Evolutionary conservation across 257 asterid genomes (phyloP), one percentile per base, ranked within the genome.

Genomic region (Solanum acaule): DNA sequence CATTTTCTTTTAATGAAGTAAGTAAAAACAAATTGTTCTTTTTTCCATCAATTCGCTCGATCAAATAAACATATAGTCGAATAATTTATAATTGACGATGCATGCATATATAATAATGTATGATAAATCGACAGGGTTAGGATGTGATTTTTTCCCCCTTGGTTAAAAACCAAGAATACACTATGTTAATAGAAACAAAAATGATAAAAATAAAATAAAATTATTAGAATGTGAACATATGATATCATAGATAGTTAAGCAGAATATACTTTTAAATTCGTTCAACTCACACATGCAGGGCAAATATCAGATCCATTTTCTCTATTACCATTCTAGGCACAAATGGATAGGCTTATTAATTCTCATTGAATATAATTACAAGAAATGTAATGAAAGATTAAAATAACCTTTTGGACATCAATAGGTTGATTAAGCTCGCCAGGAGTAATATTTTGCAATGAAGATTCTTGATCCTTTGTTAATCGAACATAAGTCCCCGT

Each of bases 371-470:
- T 42, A 78, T 42, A 42, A 78, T 35, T 42, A 42, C 29, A 14
- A 18, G 13, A 81, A 44, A 27, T 25, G 46, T 56, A 25, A 12
- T 10, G 52, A 56, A 56, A 56, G n/a, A 56, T 18, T 56, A 20
- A 56, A 56, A 56, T 20, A 11, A 96, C 98, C 95, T 89, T 90
- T 15, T 89, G 93, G 35, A 96, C 89, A 89, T 96, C 96, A 84
- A 96, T 93, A 70, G 98, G 92, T 81, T 94, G 94, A 42, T 96
- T 96, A 42, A 96, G 93, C 89, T 96, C 98, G 34, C 98, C 98
- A 11, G 98, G 98, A 44, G 92, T 94, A 88, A 96, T 92, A 25
- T 73, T 86, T 70, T 92, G 89, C 87, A 93, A 92, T 85, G 92
- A 86, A 8, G 93, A 49, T 63, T 35, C 91, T 63, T 93, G 96